Percentiles rank a stretch among this genome's conserved stretches.
Evolutionary conservation across 768 basidiomycete species (phyloP).

Genomic region (Sistotremastrum suecicum): DNA sequence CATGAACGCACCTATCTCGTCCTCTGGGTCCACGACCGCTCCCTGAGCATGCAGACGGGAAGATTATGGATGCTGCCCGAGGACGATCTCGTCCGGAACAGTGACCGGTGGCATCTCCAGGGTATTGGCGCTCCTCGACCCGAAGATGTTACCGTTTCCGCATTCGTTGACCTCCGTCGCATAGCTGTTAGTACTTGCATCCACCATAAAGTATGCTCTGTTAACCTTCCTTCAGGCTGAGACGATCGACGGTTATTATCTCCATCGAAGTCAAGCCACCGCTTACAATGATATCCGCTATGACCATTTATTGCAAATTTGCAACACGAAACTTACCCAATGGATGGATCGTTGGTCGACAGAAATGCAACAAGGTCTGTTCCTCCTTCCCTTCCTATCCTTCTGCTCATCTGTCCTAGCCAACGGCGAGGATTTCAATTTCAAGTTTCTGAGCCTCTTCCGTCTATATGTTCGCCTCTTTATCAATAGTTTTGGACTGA

Average conservation of each 20-base stretch:
- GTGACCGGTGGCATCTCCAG: slow-evolving; percentile 52
- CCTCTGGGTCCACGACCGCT: slow-evolving; percentile 75
- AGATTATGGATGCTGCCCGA: slow-evolving; percentile 83
- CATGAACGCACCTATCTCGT: slow-evolving; percentile 79
- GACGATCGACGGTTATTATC: slow-evolving; percentile 59
- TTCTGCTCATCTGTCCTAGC: slow-evolving; percentile 17
- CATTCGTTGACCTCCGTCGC: slow-evolving; percentile 63
- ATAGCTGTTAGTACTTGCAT: slow-evolving; percentile 45
- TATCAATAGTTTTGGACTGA: slow-evolving; percentile 73
- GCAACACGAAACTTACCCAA: slow-evolving; percentile 55
- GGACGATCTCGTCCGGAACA: slow-evolving; percentile 62
- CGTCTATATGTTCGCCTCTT: slow-evolving; percentile 67
- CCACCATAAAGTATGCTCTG: background rate
- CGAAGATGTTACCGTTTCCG: slow-evolving; percentile 69
- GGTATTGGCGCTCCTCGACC: slow-evolving; percentile 37
- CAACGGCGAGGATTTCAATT: slow-evolving; percentile 62
- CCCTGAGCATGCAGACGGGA: slow-evolving; percentile 76
- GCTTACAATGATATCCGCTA: slow-evolving; percentile 54
- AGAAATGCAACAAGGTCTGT: slow-evolving; percentile 57
- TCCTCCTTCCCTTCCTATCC: slow-evolving; percentile 12
- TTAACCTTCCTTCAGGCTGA: slow-evolving; percentile 36
- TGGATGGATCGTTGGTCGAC: slow-evolving; percentile 63
- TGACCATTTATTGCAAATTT: slow-evolving; percentile 55
- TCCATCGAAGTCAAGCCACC: slow-evolving; percentile 30
- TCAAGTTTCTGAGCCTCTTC: slow-evolving; percentile 62